Conservation (phyloP, 805 yeast species). For the Kazachstania viticola region DNA sequence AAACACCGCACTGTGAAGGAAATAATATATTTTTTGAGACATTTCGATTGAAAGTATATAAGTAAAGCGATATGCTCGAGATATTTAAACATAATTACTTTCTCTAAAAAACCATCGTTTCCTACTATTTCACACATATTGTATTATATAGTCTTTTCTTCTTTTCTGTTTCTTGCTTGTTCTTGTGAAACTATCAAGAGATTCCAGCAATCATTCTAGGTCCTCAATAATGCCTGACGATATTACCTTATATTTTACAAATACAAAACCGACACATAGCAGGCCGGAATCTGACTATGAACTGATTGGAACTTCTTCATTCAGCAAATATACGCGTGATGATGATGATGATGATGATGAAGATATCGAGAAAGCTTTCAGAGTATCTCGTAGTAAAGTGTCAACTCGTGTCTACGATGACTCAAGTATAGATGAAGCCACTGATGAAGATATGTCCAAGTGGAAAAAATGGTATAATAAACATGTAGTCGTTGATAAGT, state of each 20-base stretch:
- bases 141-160: too few species aligned
- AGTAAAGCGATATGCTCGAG: too few species aligned
- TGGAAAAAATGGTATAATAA: slow-evolving; percentile 18
- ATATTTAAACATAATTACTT: too few species aligned
- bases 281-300: slow-evolving; percentile 5
- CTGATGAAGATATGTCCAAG: slow-evolving; percentile 3
- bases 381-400: slow-evolving; percentile 2
- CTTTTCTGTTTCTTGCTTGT: too few species aligned
- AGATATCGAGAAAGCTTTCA: slow-evolving; percentile 1
- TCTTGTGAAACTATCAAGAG: background rate
- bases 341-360: too few species aligned
- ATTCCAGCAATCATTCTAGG: too few species aligned
- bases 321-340: slow-evolving; percentile 1
- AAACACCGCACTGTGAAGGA: too few species aligned
- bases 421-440: slow-evolving; percentile 2
- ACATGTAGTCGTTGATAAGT: slow-evolving; percentile 17
- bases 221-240: slow-evolving; percentile 11
- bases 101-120: too few species aligned
- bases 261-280: slow-evolving; percentile 3
- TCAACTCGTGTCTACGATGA: slow-evolving; percentile 1
- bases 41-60: too few species aligned
- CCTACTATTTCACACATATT: too few species aligned
- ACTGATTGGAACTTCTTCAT: background rate
- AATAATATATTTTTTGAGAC: too few species aligned
- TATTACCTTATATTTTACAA: slow-evolving; percentile 5